Conservation (phyloP, 345 rosid species). For the Lumnitzera littorea region DNA sequence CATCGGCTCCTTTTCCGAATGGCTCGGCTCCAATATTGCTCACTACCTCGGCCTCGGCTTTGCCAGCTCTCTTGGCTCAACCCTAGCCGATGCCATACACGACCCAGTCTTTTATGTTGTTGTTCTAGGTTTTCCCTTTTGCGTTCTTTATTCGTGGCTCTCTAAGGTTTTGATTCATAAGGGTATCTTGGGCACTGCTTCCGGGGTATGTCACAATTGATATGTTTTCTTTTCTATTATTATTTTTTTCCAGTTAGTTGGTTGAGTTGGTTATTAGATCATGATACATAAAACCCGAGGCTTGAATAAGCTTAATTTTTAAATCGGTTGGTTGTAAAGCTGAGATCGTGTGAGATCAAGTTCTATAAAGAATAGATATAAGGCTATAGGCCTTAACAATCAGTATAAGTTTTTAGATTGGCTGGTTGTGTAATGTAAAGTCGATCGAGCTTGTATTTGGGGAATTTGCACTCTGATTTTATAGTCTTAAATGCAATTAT, state of each 20-base stretch:
- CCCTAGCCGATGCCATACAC: constrained; percentile 38
- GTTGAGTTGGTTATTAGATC: neutral
- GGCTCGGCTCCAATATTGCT: constrained; percentile 41
- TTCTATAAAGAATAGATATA: too few relatives aligned
- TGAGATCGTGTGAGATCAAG: too few relatives aligned
- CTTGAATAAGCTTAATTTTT: too few relatives aligned
- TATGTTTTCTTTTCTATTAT: neutral
- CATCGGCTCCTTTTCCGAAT: constrained; percentile 64
- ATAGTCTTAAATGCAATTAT: too few relatives aligned
- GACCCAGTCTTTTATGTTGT: constrained; percentile 47
- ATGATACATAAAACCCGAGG: neutral
- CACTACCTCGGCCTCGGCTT: constrained; percentile 5
- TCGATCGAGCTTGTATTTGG: too few relatives aligned
- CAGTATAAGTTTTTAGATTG: too few relatives aligned
- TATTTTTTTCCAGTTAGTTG: neutral
- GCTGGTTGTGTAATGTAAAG: too few relatives aligned
- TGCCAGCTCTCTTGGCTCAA: constrained; percentile 24
- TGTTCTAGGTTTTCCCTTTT: constrained; percentile 49
- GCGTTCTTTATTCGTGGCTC: constrained; percentile 38
- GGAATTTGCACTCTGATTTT: too few relatives aligned
- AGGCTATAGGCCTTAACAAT: too few relatives aligned
- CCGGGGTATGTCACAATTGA: constrained; percentile 32
- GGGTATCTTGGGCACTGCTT: constrained; percentile 43
- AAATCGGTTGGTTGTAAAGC: too few relatives aligned
- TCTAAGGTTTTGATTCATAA: constrained; percentile 34